Evolutionary conservation across 1,284 basidiomycete species (phyloP).

Genomic region (Kwoniella shivajii): DNA sequence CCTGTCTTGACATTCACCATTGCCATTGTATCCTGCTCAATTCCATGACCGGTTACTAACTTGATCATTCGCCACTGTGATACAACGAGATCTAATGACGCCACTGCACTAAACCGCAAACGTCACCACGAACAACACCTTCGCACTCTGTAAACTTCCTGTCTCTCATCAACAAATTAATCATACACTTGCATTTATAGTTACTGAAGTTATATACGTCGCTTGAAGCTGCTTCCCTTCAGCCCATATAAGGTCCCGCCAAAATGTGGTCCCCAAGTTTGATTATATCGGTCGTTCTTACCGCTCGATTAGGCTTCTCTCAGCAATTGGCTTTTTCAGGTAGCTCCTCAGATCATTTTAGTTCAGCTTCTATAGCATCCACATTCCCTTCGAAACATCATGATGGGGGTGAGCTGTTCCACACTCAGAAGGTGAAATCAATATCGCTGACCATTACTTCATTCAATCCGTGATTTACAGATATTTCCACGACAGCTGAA

Average conservation of each 20-base stretch:
- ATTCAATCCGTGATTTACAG: constrained; percentile 24
- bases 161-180: too few species aligned
- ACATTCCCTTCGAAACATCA: background rate
- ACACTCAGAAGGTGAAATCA: background rate
- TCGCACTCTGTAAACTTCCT: too few species aligned
- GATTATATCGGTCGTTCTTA: constrained; percentile 8
- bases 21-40: too few species aligned
- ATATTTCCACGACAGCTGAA: constrained; percentile 23
- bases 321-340: constrained; percentile 13
- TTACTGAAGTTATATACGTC: too few species aligned
- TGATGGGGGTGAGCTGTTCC: background rate
- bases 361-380: background rate
- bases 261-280: constrained; percentile 16
- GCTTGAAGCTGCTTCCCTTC: background rate
- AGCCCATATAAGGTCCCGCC: too few species aligned
- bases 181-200: too few species aligned
- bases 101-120: too few species aligned
- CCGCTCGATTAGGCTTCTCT: constrained; percentile 8
- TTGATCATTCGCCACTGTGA: too few species aligned
- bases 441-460: constrained; percentile 35
- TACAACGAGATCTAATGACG: too few species aligned
- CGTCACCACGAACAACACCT: too few species aligned
- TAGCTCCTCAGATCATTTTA: background rate
- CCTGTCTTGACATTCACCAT: too few species aligned
- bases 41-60: too few species aligned